Base-by-base conservation (phyloP, 352 stramenopile genomes). In the Phytophthora brassicae region DNA sequence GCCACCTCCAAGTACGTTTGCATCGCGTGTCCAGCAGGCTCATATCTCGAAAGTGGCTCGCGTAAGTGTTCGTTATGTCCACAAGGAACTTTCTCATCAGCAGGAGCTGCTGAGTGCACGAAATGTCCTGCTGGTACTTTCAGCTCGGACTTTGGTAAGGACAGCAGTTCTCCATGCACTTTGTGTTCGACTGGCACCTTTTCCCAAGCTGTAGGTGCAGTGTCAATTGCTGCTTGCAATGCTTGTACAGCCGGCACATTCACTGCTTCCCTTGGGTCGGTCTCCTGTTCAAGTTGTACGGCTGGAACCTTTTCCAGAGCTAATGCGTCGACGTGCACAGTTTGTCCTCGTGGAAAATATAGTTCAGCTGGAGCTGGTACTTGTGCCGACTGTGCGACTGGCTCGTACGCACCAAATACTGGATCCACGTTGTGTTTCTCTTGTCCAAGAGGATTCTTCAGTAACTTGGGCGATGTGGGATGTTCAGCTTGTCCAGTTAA, bases 381-480 rank as follows among this genome's bases (percentile, higher is more conserved):
- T 8, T 92, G 83, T 48, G 55, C 33, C 6, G 58, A 63, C 48
- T 92, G 81, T 29, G 38, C 64, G 1, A 64, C 71, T 9, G 84
- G 84, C 0, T 74, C 74, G 24, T 90, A 81, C 24, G 75, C 65
- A 0, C 74, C 84, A 19, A 68, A 46, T 28, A 72, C 45, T 4
- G 75, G 79, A 2, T 79, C 74, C 8, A 54, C 60, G 0, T 38
- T 57, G 0, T 92, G 84, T 28, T 81, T 77, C 22, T 56, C 71
- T 17, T 92, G 84, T 36, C 79, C 81, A 0, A 56, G 63, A 48
- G 84, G 84, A 5, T 88, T 84, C 56, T 88, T 75, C 68, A 90
- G 81, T 46, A 72, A 78, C 47, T n/a, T 19, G 2, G 66, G 70
- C 1, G 64, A 62, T 12, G 49, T 60, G 0, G 26, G 19, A 4